Percentiles rank a stretch among this genome's conserved stretches.
Conservation (phyloP, 2,329 filamentous ascomycete genomes). For the Calonectria pseudoreteaudii region DNA sequence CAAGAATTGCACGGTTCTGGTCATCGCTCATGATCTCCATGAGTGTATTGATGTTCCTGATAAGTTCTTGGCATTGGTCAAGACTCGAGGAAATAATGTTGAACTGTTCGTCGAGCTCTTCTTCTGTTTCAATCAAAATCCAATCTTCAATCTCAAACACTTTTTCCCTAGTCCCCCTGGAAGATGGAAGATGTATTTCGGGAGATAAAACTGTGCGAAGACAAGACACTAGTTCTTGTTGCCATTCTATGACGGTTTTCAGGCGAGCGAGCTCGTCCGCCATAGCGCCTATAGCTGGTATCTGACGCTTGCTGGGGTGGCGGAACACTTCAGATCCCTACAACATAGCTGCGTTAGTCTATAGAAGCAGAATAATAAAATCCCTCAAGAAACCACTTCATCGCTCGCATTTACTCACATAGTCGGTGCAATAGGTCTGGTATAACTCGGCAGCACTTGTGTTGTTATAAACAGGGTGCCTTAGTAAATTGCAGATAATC, state of each 20-base stretch:
- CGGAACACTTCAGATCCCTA: background rate
- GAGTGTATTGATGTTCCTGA: background rate
- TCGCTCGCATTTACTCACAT: background rate
- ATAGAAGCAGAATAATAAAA: too few relatives aligned
- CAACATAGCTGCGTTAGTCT: too few relatives aligned
- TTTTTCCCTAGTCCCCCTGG: background rate
- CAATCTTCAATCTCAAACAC: background rate
- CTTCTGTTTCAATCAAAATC: background rate
- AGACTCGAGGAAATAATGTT: slow-evolving; percentile 1
- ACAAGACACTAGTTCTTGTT: background rate
- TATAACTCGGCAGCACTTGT: slow-evolving; percentile 3
- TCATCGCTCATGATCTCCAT: slow-evolving; percentile 6
- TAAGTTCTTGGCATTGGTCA: background rate
- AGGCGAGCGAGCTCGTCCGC: background rate
- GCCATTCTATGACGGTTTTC: background rate
- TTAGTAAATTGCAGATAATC: background rate
- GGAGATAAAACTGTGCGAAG: background rate
- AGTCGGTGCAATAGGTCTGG: background rate
- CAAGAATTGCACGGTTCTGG: background rate
- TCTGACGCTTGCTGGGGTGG: background rate
- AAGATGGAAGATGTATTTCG: background rate
- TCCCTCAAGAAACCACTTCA: too few relatives aligned
- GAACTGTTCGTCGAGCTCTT: background rate
- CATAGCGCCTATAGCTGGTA: slow-evolving; percentile 2
- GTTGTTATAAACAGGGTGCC: background rate